phyloP scores from a whole-genome alignment of 305 asterid genomes.

The Fraxinus nigra region DNA sequence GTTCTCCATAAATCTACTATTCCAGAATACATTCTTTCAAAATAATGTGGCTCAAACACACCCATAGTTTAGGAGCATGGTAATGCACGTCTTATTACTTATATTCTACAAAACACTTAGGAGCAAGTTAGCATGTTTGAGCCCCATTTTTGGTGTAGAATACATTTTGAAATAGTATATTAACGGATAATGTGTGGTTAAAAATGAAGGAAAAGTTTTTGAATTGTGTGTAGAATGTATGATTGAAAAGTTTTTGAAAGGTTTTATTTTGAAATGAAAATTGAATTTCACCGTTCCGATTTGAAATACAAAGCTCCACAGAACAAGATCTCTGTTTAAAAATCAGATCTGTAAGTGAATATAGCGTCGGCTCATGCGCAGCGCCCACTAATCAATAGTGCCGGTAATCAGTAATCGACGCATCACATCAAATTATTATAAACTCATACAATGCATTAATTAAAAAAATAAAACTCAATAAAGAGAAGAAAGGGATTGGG shows the following conservation, averaged over 20 bases:
- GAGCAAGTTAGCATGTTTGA: not conserved
- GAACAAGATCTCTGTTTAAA: slow-evolving; percentile 1
- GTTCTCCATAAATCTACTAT: too few relatives aligned
- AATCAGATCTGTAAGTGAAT: slow-evolving; percentile 22
- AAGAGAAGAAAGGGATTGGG: not conserved
- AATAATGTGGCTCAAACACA: too few relatives aligned
- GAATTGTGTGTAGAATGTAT: not conserved
- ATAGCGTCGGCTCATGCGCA: slow-evolving; percentile 50
- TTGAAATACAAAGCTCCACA: not conserved
- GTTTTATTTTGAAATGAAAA: not conserved
- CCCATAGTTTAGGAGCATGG: not conserved
- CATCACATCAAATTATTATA: not conserved
- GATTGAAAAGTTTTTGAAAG: too few relatives aligned
- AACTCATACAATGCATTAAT: not conserved
- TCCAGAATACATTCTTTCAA: too few relatives aligned
- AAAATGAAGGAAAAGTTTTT: not conserved
- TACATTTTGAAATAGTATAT: too few relatives aligned
- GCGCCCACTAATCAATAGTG: slow-evolving; percentile 26
- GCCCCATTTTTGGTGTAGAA: too few relatives aligned
- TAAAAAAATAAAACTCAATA: not conserved
- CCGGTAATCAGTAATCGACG: slow-evolving; percentile 54
- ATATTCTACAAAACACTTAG: not conserved
- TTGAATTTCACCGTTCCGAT: slow-evolving; percentile 33
- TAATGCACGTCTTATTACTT: not conserved
- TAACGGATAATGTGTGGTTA: too few relatives aligned